Evolutionary conservation across 2,329 filamentous ascomycete genomes (phyloP), one percentile per base, ranked within the genome.

Genomic region (Sphaerostilbella broomeana): DNA sequence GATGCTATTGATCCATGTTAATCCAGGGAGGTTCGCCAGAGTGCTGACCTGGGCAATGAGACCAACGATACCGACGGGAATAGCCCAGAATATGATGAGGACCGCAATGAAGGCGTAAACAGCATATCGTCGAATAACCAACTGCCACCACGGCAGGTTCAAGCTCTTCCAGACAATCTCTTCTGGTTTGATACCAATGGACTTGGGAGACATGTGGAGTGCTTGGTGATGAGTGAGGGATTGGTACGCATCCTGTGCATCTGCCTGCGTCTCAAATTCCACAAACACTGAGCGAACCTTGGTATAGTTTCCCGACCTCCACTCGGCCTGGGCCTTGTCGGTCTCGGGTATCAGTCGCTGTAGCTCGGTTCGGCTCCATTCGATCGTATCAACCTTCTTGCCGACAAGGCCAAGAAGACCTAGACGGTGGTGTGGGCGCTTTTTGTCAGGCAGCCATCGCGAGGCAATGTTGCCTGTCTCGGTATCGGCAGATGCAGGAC

Each of bases 101-200:
- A 73, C 77, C 5, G 76, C 69, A 32, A 95, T 79, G 40, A 86
- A 76, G 15, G 69, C 75, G 40, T 81, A 70, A 10, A 83, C 74
- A 29, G 68, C 62, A 51, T 81, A 73, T 54, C 79, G 70, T 45
- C 85, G 79, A 51, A 90, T 59, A 48, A 94, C 72, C 37, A 81
- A 68, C 61, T 89, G 79, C 77, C 82, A 83, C 86, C 86, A 86
- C 39, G 63, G 61, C 41, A 74, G 68, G 11, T 64, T 59, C 35
- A 97, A 66, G 46, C 89, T 94, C 34, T 73, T 72, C 92, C 92
- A 98, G 48, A 95, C 79, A 35, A 97, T 70, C 54, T 97, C 89
- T 5, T 69, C 68, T 0, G 90, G 90, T 38, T 76, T 77, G 37
- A 95, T 71, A 31, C 87, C 88, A 40, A 90, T 89, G 54, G 81